Evolutionary conservation across 202 grass and related monocot species (phyloP).

Genomic region (Setaria viridis): DNA sequence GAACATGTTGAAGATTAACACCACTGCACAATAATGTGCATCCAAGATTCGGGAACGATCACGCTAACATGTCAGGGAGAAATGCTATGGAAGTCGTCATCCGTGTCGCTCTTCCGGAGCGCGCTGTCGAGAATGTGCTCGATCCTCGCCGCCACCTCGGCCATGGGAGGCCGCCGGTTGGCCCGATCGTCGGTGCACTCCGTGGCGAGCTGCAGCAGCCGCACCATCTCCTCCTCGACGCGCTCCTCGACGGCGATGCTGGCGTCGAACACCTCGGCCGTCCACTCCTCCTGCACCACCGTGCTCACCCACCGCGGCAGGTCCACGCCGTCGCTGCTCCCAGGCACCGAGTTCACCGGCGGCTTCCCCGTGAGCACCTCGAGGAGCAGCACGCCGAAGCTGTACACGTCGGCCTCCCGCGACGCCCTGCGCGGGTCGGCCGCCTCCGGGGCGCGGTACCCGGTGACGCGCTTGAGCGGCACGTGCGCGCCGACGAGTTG

Average conservation of each 20-base stretch:
- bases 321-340: constrained; percentile 46
- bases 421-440: constrained; percentile 51
- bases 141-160: constrained; percentile 57
- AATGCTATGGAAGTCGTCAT: constrained; percentile 48
- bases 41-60: not conserved
- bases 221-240: constrained; percentile 63
- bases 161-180: constrained; percentile 63
- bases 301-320: constrained; percentile 71
- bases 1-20: constrained; percentile 35
- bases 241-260: constrained; percentile 53
- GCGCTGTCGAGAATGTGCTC: constrained; percentile 41
- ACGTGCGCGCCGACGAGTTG: constrained; percentile 49
- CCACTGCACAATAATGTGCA: not conserved
- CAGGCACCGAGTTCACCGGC: constrained; percentile 42
- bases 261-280: constrained; percentile 69
- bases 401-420: constrained; percentile 72
- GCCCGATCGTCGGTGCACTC: constrained; percentile 58
- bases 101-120: constrained; percentile 31
- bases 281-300: constrained; percentile 69
- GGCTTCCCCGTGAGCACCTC: constrained; percentile 75
- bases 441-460: constrained; percentile 85
- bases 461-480: constrained; percentile 51
- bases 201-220: constrained; percentile 64
- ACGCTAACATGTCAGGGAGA: not conserved
- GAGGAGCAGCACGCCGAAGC: constrained; percentile 81